Base-by-base conservation (phyloP, 164 flowering plant genomes). In the Liquidambar formosana region DNA sequence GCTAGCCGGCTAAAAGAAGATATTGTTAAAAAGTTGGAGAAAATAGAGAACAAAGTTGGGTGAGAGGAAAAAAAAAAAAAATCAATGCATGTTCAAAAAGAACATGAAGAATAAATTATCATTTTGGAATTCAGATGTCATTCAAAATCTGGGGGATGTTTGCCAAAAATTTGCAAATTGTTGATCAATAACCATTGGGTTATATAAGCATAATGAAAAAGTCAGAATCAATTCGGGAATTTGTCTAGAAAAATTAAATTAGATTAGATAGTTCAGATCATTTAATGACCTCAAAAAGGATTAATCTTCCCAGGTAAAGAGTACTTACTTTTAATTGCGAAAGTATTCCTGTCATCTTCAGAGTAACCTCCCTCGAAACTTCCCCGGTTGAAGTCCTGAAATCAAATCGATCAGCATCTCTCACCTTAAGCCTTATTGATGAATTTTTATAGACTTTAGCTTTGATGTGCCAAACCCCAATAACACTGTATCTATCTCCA, bases 341-440 rank as follows among this genome's bases (percentile, higher is more conserved):
- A 19, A 57, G 57, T 18, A 84, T 9, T 54, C 70, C 80, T 49
- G 58, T 75, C 78, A 89, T 66, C 72, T 73, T 79, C 69, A 89
- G 64, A 79, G 1, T 48, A 65, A 82, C 78, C 71, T 87, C 89
- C 15, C 56, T 67, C 2, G 88, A 8, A 57, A 72, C 67, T 76
- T 83, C 85, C 52, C 86, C 89, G n/a, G 25, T 64, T 66, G 82
- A 81, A 63, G 79, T 69, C 64, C 71, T 67, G 48, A 80, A 80
- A 77, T 84, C 80, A 72, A 69, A 83, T 64, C 91, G 82, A 73
- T 89, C 83, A 10, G 86, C 89, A 66, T 73, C 54, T 72, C 88
- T 76, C 19, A 84, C 70, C 73, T 75, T 78, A 10, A 87, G 77
- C 78, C 71, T 76, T 59, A 81, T 23, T 1, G 70, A 72, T 18